Evolutionary conservation across 306 rosid genomes (phyloP).

Genomic region (Lathyrus oleraceus): DNA sequence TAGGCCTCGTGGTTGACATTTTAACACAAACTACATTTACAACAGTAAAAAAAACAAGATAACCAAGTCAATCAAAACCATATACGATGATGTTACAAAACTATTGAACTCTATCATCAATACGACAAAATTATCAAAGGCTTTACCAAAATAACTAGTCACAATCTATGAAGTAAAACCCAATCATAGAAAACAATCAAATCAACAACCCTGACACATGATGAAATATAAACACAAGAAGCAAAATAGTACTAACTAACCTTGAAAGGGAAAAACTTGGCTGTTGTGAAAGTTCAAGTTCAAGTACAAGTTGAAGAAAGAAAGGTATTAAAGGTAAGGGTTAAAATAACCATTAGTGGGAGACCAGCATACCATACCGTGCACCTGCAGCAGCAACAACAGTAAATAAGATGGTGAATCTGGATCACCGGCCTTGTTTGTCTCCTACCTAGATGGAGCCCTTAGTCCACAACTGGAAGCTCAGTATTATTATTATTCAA

Average conservation of each 20-base stretch:
- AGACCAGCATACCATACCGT: slow-evolving; percentile 24
- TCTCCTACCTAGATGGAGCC: slow-evolving; percentile 24
- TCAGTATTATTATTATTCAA: not conserved
- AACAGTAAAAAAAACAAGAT: slow-evolving; percentile 3
- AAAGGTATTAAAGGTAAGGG: slow-evolving; percentile 16
- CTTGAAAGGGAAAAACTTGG: slow-evolving; percentile 37
- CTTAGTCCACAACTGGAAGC: not conserved
- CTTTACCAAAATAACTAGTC: not conserved
- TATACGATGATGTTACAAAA: slow-evolving; percentile 11
- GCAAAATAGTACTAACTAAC: slow-evolving; percentile 32
- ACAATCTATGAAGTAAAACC: slow-evolving; percentile 25
- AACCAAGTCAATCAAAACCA: slow-evolving; percentile 10
- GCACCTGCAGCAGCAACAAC: not conserved
- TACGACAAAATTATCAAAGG: slow-evolving; percentile 26
- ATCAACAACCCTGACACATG: slow-evolving; percentile 10
- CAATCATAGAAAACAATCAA: slow-evolving; percentile 15
- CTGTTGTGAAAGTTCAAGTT: slow-evolving; percentile 28
- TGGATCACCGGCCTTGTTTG: slow-evolving; percentile 41
- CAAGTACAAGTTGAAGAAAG: slow-evolving; percentile 22
- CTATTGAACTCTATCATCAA: slow-evolving; percentile 24
- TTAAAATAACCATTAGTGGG: slow-evolving; percentile 36
- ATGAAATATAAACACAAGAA: not conserved
- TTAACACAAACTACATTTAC: slow-evolving; percentile 42
- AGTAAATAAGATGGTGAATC: slow-evolving; percentile 33
- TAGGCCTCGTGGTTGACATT: slow-evolving; percentile 86